A percentile compares a stretch with the other conserved stretches of the same genome.
Conservation (phyloP, 139 green algal species). For the Coelastrella sp. region DNA sequence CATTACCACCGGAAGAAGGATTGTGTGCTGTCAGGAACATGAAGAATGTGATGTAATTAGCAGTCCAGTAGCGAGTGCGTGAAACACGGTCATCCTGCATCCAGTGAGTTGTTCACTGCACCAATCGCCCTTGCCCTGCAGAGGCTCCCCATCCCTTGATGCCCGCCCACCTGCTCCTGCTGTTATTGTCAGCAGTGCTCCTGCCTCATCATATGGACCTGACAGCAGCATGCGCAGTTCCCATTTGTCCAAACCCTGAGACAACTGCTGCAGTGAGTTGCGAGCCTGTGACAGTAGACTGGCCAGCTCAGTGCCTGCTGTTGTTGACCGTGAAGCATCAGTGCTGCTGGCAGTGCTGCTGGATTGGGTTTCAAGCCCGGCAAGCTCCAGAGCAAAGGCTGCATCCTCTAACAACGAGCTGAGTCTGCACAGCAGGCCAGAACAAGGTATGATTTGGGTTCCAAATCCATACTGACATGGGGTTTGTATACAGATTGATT, state of each 20-base stretch:
- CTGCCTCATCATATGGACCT: conserved; percentile 69
- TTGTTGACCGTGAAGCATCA: neutral
- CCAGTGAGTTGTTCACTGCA: too few species aligned
- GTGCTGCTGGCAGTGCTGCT: conserved; percentile 22
- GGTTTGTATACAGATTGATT: too few species aligned
- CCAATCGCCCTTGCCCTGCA: neutral
- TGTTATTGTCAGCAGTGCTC: conserved; percentile 66
- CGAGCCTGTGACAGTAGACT: conserved; percentile 13
- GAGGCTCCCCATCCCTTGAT: neutral
- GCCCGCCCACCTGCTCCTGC: conserved; percentile 73
- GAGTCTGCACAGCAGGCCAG: neutral
- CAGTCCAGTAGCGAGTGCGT: too few species aligned
- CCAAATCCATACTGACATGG: neutral
- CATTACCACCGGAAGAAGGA: too few species aligned
- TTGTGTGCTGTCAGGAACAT: too few species aligned
- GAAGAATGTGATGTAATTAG: too few species aligned
- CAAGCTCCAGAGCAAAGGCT: conserved; percentile 46
- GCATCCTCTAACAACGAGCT: conserved; percentile 50
- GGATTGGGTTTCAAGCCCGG: conserved; percentile 5
- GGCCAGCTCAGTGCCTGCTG: neutral
- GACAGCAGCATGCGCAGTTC: conserved; percentile 67
- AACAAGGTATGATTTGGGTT: neutral
- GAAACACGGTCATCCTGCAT: too few species aligned
- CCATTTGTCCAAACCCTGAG: neutral
- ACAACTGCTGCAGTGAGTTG: neutral